phyloP scores from a whole-genome alignment of 768 basidiomycete species.

The Leccinum imitatum region DNA sequence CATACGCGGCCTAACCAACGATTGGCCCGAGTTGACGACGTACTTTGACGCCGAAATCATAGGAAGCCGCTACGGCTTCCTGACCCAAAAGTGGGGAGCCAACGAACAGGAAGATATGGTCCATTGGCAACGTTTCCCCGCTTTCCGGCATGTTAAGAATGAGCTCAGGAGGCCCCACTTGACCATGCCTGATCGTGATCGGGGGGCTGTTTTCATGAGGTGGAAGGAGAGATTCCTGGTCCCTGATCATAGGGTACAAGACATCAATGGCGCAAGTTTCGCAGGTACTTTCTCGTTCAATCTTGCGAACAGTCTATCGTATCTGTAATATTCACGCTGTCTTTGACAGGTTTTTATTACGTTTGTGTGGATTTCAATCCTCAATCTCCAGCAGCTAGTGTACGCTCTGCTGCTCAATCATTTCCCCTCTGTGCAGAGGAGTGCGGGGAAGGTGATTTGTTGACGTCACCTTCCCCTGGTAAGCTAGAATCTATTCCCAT shows the following conservation, averaged over 20 bases:
- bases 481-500: slow-evolving; percentile 41
- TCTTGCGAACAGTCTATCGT: not conserved
- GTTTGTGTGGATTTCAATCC: slow-evolving; percentile 93
- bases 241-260: slow-evolving; percentile 90
- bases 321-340: slow-evolving; percentile 4
- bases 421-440: slow-evolving; percentile 35
- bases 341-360: slow-evolving; percentile 79
- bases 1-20: slow-evolving; percentile 89
- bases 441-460: slow-evolving; percentile 25
- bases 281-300: slow-evolving; percentile 59
- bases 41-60: slow-evolving; percentile 98
- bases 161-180: slow-evolving; percentile 77
- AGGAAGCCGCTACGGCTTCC: slow-evolving; percentile 84
- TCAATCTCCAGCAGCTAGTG: slow-evolving; percentile 38
- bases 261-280: slow-evolving; percentile 94
- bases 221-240: slow-evolving; percentile 97
- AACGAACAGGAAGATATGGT: slow-evolving; percentile 88
- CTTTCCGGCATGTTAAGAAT: slow-evolving; percentile 77
- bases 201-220: slow-evolving; percentile 88
- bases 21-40: slow-evolving; percentile 94
- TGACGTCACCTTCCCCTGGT: slow-evolving; percentile 31
- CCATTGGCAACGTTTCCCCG: slow-evolving; percentile 93
- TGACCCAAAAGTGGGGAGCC: slow-evolving; percentile 90
- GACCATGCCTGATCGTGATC: slow-evolving; percentile 74
- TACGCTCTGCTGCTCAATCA: slow-evolving; percentile 35